Percentiles rank a stretch among this genome's conserved stretches.
Evolutionary conservation across 169 alveolate genomes (phyloP).

Genomic region (Cryptosporidium ryanae): DNA sequence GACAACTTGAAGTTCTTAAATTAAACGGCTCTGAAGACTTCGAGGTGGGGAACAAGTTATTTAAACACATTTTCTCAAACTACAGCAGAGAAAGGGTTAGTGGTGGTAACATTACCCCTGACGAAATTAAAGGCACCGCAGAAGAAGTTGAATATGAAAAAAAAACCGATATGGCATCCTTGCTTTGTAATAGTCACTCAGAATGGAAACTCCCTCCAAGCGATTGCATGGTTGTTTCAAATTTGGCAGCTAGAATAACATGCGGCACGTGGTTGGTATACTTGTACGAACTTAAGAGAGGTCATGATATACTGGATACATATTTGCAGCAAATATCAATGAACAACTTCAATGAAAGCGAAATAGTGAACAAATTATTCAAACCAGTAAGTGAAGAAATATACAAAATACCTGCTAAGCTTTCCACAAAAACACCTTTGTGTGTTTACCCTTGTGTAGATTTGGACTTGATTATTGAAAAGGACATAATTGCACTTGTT

Average conservation of each 20-base stretch:
- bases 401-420: slow-evolving; percentile 66
- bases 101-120: background rate
- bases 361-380: slow-evolving; percentile 40
- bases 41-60: slow-evolving; percentile 20
- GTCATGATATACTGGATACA: slow-evolving; percentile 54
- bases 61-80: slow-evolving; percentile 8
- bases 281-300: slow-evolving; percentile 86
- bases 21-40: slow-evolving; percentile 17
- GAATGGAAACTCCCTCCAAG: slow-evolving; percentile 44
- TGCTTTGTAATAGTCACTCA: background rate
- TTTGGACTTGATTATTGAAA: slow-evolving; percentile 59
- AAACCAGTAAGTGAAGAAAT: slow-evolving; percentile 43
- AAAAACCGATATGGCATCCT: slow-evolving; percentile 9
- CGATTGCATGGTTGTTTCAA: slow-evolving; percentile 71
- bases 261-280: slow-evolving; percentile 92
- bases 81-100: background rate
- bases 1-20: slow-evolving; percentile 40
- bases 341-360: slow-evolving; percentile 31
- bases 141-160: slow-evolving; percentile 5
- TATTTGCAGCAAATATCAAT: slow-evolving; percentile 52
- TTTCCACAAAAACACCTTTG: slow-evolving; percentile 40
- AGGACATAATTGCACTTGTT: slow-evolving; percentile 30
- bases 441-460: slow-evolving; percentile 60
- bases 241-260: slow-evolving; percentile 88
- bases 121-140: background rate